Percentiles rank a stretch among this genome's conserved stretches.
Evolutionary conservation across 805 yeast genomes (phyloP).

Genomic region (Pichia phayaonensis): DNA sequence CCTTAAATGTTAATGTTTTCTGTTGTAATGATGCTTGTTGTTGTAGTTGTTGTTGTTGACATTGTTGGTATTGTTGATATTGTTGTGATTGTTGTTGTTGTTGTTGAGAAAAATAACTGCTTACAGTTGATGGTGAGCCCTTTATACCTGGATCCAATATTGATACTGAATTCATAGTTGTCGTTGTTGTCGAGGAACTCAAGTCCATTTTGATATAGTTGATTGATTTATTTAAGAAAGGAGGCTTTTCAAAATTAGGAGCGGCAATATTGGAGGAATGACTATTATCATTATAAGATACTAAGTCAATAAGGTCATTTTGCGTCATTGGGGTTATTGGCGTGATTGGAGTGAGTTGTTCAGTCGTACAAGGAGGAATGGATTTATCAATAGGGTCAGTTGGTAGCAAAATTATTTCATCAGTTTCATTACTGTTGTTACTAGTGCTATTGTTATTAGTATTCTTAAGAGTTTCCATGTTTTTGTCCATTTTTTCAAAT

Average conservation of each 20-base stretch:
- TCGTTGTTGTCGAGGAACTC: neutral
- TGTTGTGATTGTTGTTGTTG: neutral
- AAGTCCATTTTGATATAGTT: neutral
- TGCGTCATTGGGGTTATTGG: neutral
- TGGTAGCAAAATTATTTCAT: slow-evolving; percentile 22
- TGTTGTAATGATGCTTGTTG: neutral
- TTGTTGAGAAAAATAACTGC: neutral
- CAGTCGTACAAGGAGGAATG: slow-evolving; percentile 23
- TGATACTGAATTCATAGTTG: neutral
- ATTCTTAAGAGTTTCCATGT: neutral
- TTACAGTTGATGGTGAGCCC: neutral
- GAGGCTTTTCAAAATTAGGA: neutral
- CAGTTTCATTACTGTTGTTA: neutral
- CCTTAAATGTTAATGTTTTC: neutral
- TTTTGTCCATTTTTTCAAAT: neutral
- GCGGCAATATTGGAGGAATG: neutral
- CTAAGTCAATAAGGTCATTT: neutral
- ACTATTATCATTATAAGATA: neutral
- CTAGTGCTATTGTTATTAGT: neutral
- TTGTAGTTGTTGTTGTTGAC: neutral
- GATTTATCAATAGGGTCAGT: slow-evolving; percentile 21
- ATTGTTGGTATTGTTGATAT: neutral
- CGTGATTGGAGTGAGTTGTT: slow-evolving; percentile 18
- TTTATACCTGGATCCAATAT: neutral
- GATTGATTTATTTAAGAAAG: neutral